phyloP scores from a whole-genome alignment of 495 filamentous ascomycete genomes.

The Penicillium maclennaniae region DNA sequence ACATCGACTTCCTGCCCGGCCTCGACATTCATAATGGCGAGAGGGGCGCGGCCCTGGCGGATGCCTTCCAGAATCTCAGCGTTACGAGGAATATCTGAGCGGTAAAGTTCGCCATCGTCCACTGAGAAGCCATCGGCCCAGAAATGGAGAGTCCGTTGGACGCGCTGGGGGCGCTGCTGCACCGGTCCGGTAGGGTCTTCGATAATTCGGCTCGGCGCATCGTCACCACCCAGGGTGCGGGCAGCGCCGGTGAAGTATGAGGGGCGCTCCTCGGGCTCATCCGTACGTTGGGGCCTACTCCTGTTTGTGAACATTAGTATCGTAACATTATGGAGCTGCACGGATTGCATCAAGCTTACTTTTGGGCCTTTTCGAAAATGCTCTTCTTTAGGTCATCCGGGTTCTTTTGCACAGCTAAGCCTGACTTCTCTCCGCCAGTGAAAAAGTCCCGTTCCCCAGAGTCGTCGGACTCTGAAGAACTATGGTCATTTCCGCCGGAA shows the following conservation, averaged over 20 bases:
- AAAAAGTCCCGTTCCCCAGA: conserved; percentile 76
- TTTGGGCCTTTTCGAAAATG: conserved; percentile 77
- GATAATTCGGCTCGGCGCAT: conserved; percentile 69
- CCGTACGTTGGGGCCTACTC: conserved; percentile 55
- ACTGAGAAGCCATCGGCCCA: conserved; percentile 95
- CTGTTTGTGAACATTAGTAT: conserved; percentile 32
- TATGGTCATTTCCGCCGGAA: conserved; percentile 45
- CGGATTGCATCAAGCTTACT: conserved; percentile 44
- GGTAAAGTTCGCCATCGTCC: conserved; percentile 86
- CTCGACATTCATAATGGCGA: conserved; percentile 83
- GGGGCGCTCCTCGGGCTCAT: conserved; percentile 49
- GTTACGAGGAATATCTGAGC: conserved; percentile 85
- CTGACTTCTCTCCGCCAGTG: conserved; percentile 94
- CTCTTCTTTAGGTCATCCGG: conserved; percentile 70
- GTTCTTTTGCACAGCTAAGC: conserved; percentile 82
- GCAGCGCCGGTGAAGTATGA: conserved; percentile 76
- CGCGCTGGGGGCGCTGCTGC: conserved; percentile 45
- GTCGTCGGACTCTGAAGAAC: conserved; percentile 60
- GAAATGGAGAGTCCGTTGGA: conserved; percentile 74
- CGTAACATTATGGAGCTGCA: not conserved
- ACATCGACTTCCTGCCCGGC: conserved; percentile 87
- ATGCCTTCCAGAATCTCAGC: conserved; percentile 78
- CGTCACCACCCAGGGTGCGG: conserved; percentile 86
- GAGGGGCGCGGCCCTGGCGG: conserved; percentile 77
- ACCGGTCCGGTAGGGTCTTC: conserved; percentile 54